Conservation (phyloP, 2,329 filamentous ascomycete genomes). For the Exophiala xenobiotica region DNA sequence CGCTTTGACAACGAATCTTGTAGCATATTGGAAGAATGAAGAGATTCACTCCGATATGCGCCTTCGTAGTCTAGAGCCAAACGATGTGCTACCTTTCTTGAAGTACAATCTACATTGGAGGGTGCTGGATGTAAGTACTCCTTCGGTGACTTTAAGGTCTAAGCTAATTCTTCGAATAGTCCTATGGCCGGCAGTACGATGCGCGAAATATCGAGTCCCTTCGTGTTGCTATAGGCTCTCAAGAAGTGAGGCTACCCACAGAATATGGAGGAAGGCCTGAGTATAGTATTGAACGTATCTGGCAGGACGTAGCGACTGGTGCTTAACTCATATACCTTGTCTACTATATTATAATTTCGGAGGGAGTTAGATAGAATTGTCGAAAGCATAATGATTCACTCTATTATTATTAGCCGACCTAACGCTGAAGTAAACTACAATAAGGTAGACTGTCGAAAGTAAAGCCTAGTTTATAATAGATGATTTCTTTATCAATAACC, state of each 20-base stretch:
- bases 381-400: not conserved
- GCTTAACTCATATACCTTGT: not conserved
- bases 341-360: not conserved
- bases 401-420: not conserved
- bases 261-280: not conserved
- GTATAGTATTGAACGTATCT: not conserved
- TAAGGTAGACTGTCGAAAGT: too few species aligned
- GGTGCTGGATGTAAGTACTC: not conserved
- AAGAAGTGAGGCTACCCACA: not conserved
- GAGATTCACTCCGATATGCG: not conserved
- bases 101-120: conserved; percentile 1
- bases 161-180: not conserved
- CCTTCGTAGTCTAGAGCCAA: not conserved
- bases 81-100: not conserved
- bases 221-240: not conserved
- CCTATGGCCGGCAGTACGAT: not conserved
- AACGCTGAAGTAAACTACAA: too few species aligned
- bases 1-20: conserved; percentile 1
- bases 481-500: too few species aligned
- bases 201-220: not conserved
- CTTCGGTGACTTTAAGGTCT: not conserved
- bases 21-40: conserved; percentile 1
- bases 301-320: not conserved
- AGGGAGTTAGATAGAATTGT: not conserved
- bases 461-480: too few species aligned